Base-by-base conservation (phyloP, 2,329 filamentous ascomycete species). In the Fusarium acutatum region DNA sequence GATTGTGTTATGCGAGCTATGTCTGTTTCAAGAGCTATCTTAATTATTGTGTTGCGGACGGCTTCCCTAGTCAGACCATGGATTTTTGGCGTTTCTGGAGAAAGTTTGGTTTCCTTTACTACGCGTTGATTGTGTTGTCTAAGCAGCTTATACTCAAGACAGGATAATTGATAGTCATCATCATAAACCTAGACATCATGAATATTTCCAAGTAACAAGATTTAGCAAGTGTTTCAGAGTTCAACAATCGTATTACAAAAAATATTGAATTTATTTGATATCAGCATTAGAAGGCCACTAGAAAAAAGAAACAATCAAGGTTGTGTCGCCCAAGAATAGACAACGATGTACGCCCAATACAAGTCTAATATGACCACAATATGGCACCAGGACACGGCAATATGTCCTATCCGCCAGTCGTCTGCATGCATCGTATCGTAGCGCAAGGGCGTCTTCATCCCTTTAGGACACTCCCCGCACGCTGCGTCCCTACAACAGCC, bases 231-330 rank as follows among this genome's bases (percentile, higher is more conserved):
- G 17, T 22, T 14, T 15, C 17, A 28, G 13, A 13, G n/a, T n/a
- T 30, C 32, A n/a, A 15, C 20, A 37, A 15, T 66, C 34, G 46
- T 64, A 73, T 61, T 72, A 77, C 72, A 78, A 78, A 67, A 77
- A 78, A 71, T 77, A 76, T 81, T 80, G 78, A 83, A 84, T 82
- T 83, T 83, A 84, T 84, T 83, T 86, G 85, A 88, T 88, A 88
- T 89, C 85, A 88, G 87, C 86, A 90, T 90, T 89, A 90, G 84
- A 89, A 88, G 85, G 85, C 83, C 85, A 88, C 83, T 89, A 89
- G 80, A 86, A 86, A 83, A 87, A 82, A 81, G 84, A 83, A 83
- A 79, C 78, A 79, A 79, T 79, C 78, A 79, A 79, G 78, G 73
- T 72, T 71, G 63, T 72, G 72, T 73, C 78, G 71, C 75, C 74